Evolutionary conservation across 768 basidiomycete genomes (phyloP).

Genomic region (Cyclocybe aegerita): DNA sequence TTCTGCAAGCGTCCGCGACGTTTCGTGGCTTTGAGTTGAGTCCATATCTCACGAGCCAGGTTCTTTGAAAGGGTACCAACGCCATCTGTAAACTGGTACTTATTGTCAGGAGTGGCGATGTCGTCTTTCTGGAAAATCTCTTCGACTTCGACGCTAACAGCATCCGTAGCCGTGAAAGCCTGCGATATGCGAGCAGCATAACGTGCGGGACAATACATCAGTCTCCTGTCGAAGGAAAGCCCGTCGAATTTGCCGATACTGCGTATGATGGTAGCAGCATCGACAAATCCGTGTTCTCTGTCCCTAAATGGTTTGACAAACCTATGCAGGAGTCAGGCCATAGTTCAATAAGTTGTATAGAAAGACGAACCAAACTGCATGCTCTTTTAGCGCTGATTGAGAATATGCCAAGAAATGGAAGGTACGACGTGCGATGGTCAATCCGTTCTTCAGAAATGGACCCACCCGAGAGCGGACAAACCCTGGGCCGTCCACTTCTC

Average conservation of each 20-base stretch:
- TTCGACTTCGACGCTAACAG: constrained; percentile 43
- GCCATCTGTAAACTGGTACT: constrained; percentile 67
- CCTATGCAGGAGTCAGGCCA: constrained; percentile 33
- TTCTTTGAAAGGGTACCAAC: constrained; percentile 62
- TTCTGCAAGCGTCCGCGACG: constrained; percentile 29
- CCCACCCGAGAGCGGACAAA: constrained; percentile 54
- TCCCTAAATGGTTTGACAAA: constrained; percentile 60
- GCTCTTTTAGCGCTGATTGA: constrained; percentile 70
- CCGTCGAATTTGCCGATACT: constrained; percentile 55
- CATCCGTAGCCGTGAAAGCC: constrained; percentile 74
- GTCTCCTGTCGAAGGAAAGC: constrained; percentile 39
- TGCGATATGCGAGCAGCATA: constrained; percentile 73
- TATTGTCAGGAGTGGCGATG: constrained; percentile 28
- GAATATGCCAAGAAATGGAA: constrained; percentile 74
- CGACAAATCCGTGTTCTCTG: constrained; percentile 22
- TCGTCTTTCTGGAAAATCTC: constrained; percentile 46
- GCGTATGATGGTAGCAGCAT: constrained; percentile 50
- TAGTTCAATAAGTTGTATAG: background rate
- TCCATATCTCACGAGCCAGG: constrained; percentile 50
- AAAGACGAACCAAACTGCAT: constrained; percentile 49
- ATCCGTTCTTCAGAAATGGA: constrained; percentile 39
- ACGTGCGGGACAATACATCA: constrained; percentile 64
- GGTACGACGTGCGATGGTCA: constrained; percentile 51
- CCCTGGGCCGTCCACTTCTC: constrained; percentile 49
- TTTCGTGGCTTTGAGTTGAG: constrained; percentile 37